phyloP scores from a whole-genome alignment of 2,329 filamentous ascomycete species.

The Microdochium nivale region DNA sequence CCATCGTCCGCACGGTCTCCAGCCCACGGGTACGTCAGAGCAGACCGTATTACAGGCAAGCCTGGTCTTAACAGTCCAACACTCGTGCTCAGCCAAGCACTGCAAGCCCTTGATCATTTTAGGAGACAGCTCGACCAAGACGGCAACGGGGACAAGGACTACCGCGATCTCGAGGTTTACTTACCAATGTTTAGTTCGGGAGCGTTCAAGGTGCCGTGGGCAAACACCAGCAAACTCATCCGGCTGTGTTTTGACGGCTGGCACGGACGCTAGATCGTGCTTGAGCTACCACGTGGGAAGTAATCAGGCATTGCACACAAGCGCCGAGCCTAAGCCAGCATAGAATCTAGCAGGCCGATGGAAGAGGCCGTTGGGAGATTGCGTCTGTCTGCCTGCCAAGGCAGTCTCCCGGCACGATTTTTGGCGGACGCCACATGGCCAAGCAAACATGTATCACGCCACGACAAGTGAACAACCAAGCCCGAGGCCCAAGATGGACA shows the following conservation, averaged over 20 bases:
- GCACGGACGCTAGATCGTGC: constrained; percentile 33
- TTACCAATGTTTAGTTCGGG: constrained; percentile 15
- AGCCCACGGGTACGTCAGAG: constrained; percentile 11
- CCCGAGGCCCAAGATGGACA: no score
- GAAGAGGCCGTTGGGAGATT: no score
- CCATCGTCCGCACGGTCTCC: constrained; percentile 13
- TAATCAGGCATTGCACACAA: not conserved
- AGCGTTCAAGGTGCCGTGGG: constrained; percentile 12
- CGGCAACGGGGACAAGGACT: not conserved
- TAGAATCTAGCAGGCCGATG: no score
- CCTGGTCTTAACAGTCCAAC: constrained; percentile 9
- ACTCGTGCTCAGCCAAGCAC: constrained; percentile 9
- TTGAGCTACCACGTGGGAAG: not conserved
- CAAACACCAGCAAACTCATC: constrained; percentile 5
- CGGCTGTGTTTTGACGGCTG: constrained; percentile 27
- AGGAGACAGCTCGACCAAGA: constrained; percentile 6
- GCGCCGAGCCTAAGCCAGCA: no score
- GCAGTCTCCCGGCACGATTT: no score
- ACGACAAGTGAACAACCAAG: no score
- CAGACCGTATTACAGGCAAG: constrained; percentile 2
- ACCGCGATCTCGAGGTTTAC: constrained; percentile 4
- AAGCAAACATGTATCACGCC: no score
- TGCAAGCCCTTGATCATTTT: constrained; percentile 7
- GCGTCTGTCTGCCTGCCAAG: no score
- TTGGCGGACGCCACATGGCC: no score